phyloP scores from a whole-genome alignment of 2,329 filamentous ascomycete genomes.

The Penicillium sp. region DNA sequence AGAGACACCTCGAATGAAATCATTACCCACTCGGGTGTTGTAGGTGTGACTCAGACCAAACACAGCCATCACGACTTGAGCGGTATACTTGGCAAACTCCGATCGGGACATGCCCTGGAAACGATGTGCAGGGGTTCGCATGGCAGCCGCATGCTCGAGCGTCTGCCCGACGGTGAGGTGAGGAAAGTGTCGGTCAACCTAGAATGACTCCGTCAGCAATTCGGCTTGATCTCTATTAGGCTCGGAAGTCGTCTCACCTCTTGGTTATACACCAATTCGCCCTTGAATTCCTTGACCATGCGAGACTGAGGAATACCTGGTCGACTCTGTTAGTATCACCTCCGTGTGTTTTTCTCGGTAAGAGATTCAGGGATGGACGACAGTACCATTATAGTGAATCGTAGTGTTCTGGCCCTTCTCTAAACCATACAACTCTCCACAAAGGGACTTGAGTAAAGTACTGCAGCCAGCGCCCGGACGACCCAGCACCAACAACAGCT shows the following conservation, averaged over 20 bases:
- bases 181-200: slow-evolving; percentile 75
- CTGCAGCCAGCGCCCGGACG: slow-evolving; percentile 58
- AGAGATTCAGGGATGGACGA: background rate
- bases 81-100: slow-evolving; percentile 42
- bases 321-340: background rate
- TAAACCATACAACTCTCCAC: slow-evolving; percentile 77
- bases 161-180: slow-evolving; percentile 65
- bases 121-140: slow-evolving; percentile 46
- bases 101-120: slow-evolving; percentile 30
- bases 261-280: slow-evolving; percentile 38
- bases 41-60: slow-evolving; percentile 48
- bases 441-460: slow-evolving; percentile 77
- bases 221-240: too few relatives aligned
- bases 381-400: slow-evolving; percentile 72
- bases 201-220: too few relatives aligned
- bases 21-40: slow-evolving; percentile 48
- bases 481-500: slow-evolving; percentile 53
- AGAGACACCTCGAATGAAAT: slow-evolving; percentile 58
- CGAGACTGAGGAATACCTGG: slow-evolving; percentile 24
- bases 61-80: slow-evolving; percentile 45
- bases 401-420: slow-evolving; percentile 65
- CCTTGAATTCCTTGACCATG: slow-evolving; percentile 38
- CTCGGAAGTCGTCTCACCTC: slow-evolving; percentile 53
- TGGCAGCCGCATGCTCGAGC: slow-evolving; percentile 70
- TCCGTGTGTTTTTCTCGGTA: background rate